Percentiles rank a stretch among this genome's conserved stretches.
Conservation (phyloP, 371 early-diverging fungal species). For the Zopfochytrium polystomum region DNA sequence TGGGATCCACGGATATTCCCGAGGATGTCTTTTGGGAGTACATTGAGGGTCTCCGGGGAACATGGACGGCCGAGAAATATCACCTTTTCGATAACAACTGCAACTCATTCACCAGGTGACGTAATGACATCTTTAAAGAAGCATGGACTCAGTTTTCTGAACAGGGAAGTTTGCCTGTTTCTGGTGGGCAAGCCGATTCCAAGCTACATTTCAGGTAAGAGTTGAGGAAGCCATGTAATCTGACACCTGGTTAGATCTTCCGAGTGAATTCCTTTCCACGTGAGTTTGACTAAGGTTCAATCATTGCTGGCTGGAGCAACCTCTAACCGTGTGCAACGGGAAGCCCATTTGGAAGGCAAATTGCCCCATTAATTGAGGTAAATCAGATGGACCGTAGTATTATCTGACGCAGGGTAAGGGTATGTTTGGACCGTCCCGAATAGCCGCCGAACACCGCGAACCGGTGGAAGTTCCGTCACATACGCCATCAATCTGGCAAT, state of each 20-base stretch:
- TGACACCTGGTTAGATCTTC: conserved; percentile 61
- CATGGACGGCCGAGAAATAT: conserved; percentile 77
- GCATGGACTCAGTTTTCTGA: no score
- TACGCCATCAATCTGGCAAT: conserved; percentile 25
- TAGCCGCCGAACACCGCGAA: conserved; percentile 22
- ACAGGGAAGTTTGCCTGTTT: conserved; percentile 65
- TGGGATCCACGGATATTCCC: conserved; percentile 82
- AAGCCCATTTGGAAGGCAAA: conserved; percentile 73
- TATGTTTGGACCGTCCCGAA: conserved; percentile 71
- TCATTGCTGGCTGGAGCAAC: no score
- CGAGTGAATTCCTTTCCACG: conserved; percentile 63
- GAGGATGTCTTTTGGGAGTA: conserved; percentile 74
- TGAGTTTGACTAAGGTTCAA: conserved; percentile 30
- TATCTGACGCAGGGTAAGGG: no score
- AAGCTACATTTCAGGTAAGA: conserved; percentile 62
- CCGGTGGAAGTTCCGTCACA: conserved; percentile 18
- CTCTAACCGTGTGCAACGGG: no score
- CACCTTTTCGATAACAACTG: conserved; percentile 89
- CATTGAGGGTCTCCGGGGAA: conserved; percentile 60
- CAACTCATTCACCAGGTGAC: conserved; percentile 66
- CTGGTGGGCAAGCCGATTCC: conserved; percentile 78
- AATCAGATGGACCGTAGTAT: no score
- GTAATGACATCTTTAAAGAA: no score
- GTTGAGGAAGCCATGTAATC: no score
- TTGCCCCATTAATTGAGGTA: conserved; percentile 74